These are phyloP conservation scores for Penicillium chermesinum DNA, from an alignment of 495 filamentous ascomycete species.

Conservation along the genomic window DNA sequence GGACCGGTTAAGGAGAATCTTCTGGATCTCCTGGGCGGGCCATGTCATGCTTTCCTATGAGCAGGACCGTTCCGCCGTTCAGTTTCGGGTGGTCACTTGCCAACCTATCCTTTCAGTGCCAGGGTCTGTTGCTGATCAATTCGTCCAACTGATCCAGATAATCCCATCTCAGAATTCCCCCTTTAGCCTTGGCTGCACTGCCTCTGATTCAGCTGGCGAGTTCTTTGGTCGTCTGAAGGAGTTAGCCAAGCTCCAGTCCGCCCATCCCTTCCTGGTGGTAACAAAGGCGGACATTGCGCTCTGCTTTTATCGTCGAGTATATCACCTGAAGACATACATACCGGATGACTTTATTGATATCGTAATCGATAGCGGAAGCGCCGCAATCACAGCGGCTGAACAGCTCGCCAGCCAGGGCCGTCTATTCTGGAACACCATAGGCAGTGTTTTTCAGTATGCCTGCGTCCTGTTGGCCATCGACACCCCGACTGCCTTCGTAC, in stretches of 20 bases:
- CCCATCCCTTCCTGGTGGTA: constrained; percentile 27
- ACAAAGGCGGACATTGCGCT: constrained; percentile 29
- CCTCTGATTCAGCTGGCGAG: constrained; percentile 16
- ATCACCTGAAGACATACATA: constrained; percentile 23
- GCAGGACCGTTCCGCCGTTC: constrained; percentile 26
- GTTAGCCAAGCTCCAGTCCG: constrained; percentile 11
- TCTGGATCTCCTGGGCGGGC: constrained; percentile 31
- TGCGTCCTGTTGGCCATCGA: constrained; percentile 29
- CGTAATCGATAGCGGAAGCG: constrained; percentile 24
- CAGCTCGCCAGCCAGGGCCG: constrained; percentile 22
- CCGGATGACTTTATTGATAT: constrained; percentile 17
- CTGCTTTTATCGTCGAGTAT: constrained; percentile 31
- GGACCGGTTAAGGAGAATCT: constrained; percentile 28
- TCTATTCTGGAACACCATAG: constrained; percentile 31
- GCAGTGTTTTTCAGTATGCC: constrained; percentile 30
- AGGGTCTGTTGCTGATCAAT: constrained; percentile 27
- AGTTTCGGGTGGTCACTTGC: constrained; percentile 22
- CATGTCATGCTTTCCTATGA: constrained; percentile 32
- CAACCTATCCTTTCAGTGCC: constrained; percentile 14
- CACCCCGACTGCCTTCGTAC: constrained; percentile 16
- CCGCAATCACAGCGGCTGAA: constrained; percentile 21
- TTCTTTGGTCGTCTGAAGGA: constrained; percentile 20
- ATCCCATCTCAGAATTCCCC: constrained; percentile 27
- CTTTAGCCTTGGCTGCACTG: constrained; percentile 17
- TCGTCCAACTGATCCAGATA: constrained; percentile 26